Percentiles rank a stretch among this genome's conserved stretches.
These are phyloP conservation scores for Backusella australiensis DNA, from an alignment of 192 early-diverging fungal species.

Conservation along the genomic window DNA sequence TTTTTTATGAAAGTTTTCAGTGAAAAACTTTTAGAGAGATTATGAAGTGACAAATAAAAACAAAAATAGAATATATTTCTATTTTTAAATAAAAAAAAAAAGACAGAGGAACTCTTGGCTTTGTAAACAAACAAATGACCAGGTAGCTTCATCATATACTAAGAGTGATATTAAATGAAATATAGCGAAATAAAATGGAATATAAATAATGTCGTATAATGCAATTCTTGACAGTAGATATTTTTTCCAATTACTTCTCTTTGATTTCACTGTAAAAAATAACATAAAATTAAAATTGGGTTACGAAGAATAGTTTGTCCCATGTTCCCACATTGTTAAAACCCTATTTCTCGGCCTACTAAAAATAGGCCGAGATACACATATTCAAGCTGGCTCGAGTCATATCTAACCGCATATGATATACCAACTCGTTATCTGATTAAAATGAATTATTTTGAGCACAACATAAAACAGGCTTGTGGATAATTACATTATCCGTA, in stretches of 20 bases:
- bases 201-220: background rate
- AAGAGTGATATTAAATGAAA: background rate
- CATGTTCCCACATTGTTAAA: background rate
- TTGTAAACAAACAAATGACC: background rate
- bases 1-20: background rate
- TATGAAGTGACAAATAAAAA: background rate
- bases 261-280: background rate
- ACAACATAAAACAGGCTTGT: background rate
- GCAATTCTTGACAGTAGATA: background rate
- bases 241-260: background rate
- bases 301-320: background rate
- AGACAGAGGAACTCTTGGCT: background rate
- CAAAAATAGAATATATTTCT: constrained; percentile 1
- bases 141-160: too few relatives aligned
- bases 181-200: too few relatives aligned
- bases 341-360: background rate
- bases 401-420: background rate
- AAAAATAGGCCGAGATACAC: background rate
- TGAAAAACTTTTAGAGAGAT: background rate
- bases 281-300: background rate
- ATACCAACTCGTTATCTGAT: background rate
- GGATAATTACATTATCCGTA: background rate
- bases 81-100: background rate
- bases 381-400: background rate
- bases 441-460: background rate